A percentile compares a stretch with the other conserved stretches of the same genome.
Evolutionary conservation across 495 filamentous ascomycete species (phyloP).

Genomic region (Penicillium tannophilum): DNA sequence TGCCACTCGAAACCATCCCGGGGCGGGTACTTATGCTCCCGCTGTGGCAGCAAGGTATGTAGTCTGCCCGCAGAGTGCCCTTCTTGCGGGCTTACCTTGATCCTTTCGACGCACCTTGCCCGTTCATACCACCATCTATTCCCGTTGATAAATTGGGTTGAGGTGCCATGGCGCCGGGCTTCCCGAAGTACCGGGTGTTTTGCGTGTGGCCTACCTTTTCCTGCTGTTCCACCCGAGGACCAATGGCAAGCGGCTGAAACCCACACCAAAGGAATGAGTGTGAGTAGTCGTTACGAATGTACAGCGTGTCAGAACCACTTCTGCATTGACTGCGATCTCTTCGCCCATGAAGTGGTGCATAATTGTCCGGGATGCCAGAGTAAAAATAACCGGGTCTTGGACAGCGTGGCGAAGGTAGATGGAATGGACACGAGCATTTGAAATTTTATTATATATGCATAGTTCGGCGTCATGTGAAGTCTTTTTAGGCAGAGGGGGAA

Average conservation of each 20-base stretch:
- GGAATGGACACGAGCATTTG: slow-evolving; percentile 38
- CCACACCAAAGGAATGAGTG: slow-evolving; percentile 66
- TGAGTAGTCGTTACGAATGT: slow-evolving; percentile 87
- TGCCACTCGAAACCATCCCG: slow-evolving; percentile 83
- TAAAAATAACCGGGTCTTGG: slow-evolving; percentile 22
- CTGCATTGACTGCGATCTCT: slow-evolving; percentile 97
- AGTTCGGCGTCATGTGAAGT: slow-evolving; percentile 16
- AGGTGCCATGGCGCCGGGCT: slow-evolving; percentile 81
- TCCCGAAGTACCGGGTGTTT: slow-evolving; percentile 46
- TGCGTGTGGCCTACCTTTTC: slow-evolving; percentile 56
- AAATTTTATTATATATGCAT: slow-evolving; percentile 20
- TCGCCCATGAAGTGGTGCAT: slow-evolving; percentile 88
- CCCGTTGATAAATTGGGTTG: slow-evolving; percentile 85
- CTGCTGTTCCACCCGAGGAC: slow-evolving; percentile 43
- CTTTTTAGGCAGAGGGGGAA: neutral
- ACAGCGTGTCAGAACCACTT: slow-evolving; percentile 83
- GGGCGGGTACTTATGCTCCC: slow-evolving; percentile 90
- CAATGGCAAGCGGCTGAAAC: slow-evolving; percentile 38
- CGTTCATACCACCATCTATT: slow-evolving; percentile 96
- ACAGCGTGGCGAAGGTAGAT: slow-evolving; percentile 8
- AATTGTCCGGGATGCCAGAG: slow-evolving; percentile 96
- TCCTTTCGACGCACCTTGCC: slow-evolving; percentile 93
- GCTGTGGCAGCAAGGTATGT: slow-evolving; percentile 89
- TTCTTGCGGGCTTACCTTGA: slow-evolving; percentile 86
- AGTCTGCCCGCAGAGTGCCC: slow-evolving; percentile 89